Conservation (phyloP, 768 basidiomycete genomes). For the Xerocomus potaroensis region DNA sequence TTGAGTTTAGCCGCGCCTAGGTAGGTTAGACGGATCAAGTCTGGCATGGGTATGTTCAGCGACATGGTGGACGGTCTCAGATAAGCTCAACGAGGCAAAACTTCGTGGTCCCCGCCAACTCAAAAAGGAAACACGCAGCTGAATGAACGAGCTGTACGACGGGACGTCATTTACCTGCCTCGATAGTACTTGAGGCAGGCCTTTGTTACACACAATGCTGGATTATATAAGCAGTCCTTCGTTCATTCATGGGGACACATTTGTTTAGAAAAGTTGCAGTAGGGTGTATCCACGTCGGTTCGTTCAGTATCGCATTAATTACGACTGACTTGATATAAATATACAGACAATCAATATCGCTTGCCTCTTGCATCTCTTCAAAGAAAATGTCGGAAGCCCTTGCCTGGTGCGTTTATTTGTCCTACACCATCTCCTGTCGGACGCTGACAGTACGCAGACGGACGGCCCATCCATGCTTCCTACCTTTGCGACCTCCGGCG, state of each 20-base stretch:
- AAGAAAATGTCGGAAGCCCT: conserved; percentile 54
- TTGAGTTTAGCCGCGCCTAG: conserved; percentile 26
- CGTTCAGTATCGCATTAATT: not conserved
- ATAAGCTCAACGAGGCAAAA: not conserved
- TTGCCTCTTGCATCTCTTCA: conserved; percentile 59
- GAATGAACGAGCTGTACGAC: too few relatives aligned
- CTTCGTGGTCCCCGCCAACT: not conserved
- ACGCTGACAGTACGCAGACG: conserved; percentile 41
- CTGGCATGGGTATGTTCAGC: conserved; percentile 18
- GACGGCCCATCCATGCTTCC: conserved; percentile 79
- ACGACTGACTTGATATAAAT: conserved; percentile 1
- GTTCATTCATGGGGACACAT: conserved; percentile 8
- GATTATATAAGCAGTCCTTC: not conserved
- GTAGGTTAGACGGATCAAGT: conserved; percentile 28
- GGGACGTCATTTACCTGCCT: too few relatives aligned
- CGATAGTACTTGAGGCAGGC: too few relatives aligned
- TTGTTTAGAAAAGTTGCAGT: conserved; percentile 16
- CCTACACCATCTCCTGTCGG: not conserved
- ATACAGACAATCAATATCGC: conserved; percentile 52
- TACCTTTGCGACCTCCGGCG: conserved; percentile 56
- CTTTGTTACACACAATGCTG: too few relatives aligned
- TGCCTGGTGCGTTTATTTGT: conserved; percentile 40
- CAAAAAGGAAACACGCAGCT: not conserved
- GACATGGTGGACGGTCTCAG: conserved; percentile 13
- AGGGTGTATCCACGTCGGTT: conserved; percentile 28